Conservation (phyloP, 2,329 filamentous ascomycete species). For the Epichloe bromicola region DNA sequence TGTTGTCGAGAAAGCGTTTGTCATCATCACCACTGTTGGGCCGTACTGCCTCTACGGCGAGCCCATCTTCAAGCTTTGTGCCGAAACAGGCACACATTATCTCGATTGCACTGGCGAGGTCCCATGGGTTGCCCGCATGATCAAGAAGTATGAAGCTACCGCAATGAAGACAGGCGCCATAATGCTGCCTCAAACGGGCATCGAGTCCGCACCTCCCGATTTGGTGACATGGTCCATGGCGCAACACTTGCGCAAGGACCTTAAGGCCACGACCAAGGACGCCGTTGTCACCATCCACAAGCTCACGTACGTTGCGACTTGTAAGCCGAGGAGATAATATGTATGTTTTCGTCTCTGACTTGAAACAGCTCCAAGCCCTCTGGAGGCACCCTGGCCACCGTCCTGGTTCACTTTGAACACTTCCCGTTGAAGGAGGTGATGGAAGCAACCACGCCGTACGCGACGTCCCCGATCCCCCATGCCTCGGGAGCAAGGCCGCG, state of each 20-base stretch:
- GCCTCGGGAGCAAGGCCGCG: slow-evolving; percentile 17
- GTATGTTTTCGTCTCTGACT: neutral
- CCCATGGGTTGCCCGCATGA: slow-evolving; percentile 46
- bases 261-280: slow-evolving; percentile 37
- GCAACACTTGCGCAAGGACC: slow-evolving; percentile 33
- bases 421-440: slow-evolving; percentile 36
- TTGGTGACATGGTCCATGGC: slow-evolving; percentile 42
- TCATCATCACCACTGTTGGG: slow-evolving; percentile 46
- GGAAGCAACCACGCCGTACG: slow-evolving; percentile 35
- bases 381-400: slow-evolving; percentile 56
- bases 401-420: slow-evolving; percentile 44
- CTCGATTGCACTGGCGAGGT: slow-evolving; percentile 50
- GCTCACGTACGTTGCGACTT: slow-evolving; percentile 21
- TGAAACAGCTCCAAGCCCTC: slow-evolving; percentile 30
- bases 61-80: slow-evolving; percentile 46
- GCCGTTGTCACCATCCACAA: slow-evolving; percentile 38
- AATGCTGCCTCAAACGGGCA: slow-evolving; percentile 47
- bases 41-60: slow-evolving; percentile 46
- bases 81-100: slow-evolving; percentile 50
- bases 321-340: neutral
- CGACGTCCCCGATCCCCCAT: slow-evolving; percentile 42
- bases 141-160: slow-evolving; percentile 40
- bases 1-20: slow-evolving; percentile 41
- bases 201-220: slow-evolving; percentile 52
- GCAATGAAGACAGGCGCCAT: slow-evolving; percentile 43